These are phyloP conservation scores for Nicotiana knightiana DNA, from an alignment of 257 asterid genomes.

Conservation along the genomic window DNA sequence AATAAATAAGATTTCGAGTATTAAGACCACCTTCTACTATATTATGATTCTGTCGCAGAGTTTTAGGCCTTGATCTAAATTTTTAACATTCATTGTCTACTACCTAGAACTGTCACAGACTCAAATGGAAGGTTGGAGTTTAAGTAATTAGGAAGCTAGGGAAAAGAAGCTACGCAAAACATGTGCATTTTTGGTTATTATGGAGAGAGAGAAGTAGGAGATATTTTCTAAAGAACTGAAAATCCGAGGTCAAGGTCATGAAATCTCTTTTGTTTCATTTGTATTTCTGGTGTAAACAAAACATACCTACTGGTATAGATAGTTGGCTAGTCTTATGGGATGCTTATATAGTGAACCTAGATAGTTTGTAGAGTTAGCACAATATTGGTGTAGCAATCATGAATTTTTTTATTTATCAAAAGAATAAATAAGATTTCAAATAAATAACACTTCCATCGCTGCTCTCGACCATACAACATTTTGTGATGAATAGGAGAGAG, in stretches of 20 bases:
- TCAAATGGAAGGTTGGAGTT: not conserved
- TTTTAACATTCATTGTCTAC: not conserved
- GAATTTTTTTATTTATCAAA: not conserved
- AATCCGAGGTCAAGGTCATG: not conserved
- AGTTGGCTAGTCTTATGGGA: not conserved
- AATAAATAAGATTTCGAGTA: not conserved
- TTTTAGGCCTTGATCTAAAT: not conserved
- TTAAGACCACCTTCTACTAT: constrained; percentile 4
- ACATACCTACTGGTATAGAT: not conserved
- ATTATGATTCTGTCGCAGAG: not conserved
- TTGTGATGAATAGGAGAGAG: constrained; percentile 6
- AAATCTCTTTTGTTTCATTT: not conserved
- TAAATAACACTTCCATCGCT: not conserved
- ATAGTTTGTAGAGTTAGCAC: not conserved
- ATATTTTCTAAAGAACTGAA: not conserved
- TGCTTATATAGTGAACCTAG: not conserved
- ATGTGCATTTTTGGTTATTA: not conserved
- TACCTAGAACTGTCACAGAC: not conserved
- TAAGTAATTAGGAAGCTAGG: not conserved
- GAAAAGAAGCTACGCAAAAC: not conserved
- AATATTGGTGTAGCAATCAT: not conserved
- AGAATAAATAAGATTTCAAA: not conserved
- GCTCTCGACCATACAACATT: not conserved
- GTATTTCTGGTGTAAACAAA: not conserved
- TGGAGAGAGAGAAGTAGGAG: not conserved